phyloP scores from a whole-genome alignment of 305 asterid species.

The Ilex paraguariensis region DNA sequence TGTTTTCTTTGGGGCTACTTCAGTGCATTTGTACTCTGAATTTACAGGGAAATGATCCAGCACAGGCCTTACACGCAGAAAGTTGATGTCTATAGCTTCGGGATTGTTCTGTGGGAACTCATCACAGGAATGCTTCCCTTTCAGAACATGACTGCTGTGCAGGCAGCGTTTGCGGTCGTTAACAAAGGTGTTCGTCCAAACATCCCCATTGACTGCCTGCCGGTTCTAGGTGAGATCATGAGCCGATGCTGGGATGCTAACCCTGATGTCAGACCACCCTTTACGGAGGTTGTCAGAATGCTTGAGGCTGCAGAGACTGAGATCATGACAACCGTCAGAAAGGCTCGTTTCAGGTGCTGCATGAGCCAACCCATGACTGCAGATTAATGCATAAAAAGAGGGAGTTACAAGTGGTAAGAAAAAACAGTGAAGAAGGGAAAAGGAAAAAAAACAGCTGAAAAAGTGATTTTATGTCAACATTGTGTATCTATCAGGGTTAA shows the following conservation, averaged over 20 bases:
- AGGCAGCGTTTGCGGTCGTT: conserved; percentile 1
- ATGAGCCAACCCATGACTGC: conserved; percentile 2
- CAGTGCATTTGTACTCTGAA: background rate
- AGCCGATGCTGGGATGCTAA: conserved; percentile 1
- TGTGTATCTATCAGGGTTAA: background rate
- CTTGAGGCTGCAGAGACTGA: conserved; percentile 4
- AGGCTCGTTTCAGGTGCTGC: conserved; percentile 5
- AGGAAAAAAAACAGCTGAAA: background rate
- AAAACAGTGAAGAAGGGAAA: background rate
- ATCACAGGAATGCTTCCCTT: conserved; percentile 4
- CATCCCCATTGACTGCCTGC: conserved; percentile 1
- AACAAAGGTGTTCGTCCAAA: conserved; percentile 1
- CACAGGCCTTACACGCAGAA: conserved; percentile 3
- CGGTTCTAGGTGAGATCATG: background rate
- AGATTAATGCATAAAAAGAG: background rate
- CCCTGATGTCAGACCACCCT: conserved; percentile 1
- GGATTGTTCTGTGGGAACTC: conserved; percentile 6
- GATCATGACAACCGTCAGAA: background rate
- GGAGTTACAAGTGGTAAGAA: background rate
- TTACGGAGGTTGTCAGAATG: background rate
- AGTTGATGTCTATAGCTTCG: conserved; percentile 2
- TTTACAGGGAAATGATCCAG: conserved; percentile 5
- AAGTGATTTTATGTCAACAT: background rate
- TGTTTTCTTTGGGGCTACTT: background rate
- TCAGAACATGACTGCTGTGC: conserved; percentile 3